Percentiles rank a stretch among this genome's conserved stretches.
Evolutionary conservation across 176 grass and related monocot species (phyloP).

Genomic region (Oryza brachyantha): DNA sequence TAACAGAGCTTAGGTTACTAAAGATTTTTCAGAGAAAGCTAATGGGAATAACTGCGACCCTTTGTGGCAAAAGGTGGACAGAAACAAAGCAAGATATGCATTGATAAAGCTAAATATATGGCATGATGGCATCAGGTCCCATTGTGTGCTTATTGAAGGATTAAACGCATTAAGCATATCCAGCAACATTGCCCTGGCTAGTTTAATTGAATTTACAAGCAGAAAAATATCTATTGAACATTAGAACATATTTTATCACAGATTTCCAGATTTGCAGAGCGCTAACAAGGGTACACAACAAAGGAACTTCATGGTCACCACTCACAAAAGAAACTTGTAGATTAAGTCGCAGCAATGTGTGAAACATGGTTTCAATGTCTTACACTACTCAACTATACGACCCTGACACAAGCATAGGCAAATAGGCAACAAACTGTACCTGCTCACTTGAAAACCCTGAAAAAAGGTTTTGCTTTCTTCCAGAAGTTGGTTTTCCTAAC

Average conservation of each 20-base stretch:
- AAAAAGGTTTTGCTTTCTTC: slow-evolving; percentile 37
- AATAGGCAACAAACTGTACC: slow-evolving; percentile 45
- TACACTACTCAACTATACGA: not conserved
- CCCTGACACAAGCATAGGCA: slow-evolving; percentile 1
- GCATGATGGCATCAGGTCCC: not conserved
- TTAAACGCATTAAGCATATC: slow-evolving; percentile 10
- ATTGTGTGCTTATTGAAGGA: slow-evolving; percentile 1
- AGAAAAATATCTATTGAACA: not conserved
- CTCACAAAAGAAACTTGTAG: slow-evolving; percentile 4
- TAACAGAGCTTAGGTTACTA: slow-evolving; percentile 5
- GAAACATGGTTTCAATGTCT: slow-evolving; percentile 10
- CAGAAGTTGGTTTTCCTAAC: slow-evolving; percentile 69
- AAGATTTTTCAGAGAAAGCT: slow-evolving; percentile 24
- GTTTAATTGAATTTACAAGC: not conserved
- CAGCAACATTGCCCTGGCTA: not conserved
- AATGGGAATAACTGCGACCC: not conserved
- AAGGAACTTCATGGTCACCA: slow-evolving; percentile 1
- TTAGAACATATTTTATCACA: not conserved
- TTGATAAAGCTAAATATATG: slow-evolving; percentile 24
- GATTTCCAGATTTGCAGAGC: not conserved
- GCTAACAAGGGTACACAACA: not conserved
- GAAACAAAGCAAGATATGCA: slow-evolving; percentile 6
- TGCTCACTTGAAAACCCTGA: slow-evolving; percentile 44
- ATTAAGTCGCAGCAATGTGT: not conserved
- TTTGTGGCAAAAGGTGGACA: not conserved